phyloP scores from a whole-genome alignment of 164 flowering plant species.

The Kalanchoe fedtschenkoi region DNA sequence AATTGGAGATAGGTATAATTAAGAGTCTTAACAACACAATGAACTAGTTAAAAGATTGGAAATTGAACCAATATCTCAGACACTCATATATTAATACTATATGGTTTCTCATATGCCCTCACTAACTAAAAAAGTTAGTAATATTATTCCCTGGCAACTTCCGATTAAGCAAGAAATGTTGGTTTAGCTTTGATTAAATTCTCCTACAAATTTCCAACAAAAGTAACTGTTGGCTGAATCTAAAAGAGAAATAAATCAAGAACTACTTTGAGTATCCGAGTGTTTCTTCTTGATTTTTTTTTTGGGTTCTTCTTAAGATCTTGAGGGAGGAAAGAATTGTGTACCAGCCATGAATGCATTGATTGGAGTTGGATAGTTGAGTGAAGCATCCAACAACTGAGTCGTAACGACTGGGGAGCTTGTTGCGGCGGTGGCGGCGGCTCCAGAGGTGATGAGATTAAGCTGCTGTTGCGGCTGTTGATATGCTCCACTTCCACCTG shows the following conservation, averaged over 20 bases:
- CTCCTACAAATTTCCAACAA: too few species aligned
- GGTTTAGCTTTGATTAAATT: neutral
- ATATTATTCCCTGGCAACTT: neutral
- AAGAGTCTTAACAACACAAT: too few species aligned
- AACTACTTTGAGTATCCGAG: neutral
- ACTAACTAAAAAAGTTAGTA: neutral
- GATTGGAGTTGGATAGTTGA: slow-evolving; percentile 36
- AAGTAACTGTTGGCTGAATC: neutral
- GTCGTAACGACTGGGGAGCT: neutral
- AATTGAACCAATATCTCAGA: neutral
- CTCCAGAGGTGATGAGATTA: slow-evolving; percentile 16
- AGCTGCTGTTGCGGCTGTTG: slow-evolving; percentile 15
- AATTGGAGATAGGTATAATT: neutral
- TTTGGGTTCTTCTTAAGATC: slow-evolving; percentile 16
- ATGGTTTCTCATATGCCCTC: neutral
- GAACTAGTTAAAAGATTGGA: neutral
- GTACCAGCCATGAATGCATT: slow-evolving; percentile 78
- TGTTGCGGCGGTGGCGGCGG: slow-evolving; percentile 8
- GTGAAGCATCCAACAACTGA: slow-evolving; percentile 20
- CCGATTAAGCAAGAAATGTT: neutral
- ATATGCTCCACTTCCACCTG: slow-evolving; percentile 14
- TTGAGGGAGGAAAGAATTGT: slow-evolving; percentile 70
- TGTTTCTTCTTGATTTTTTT: neutral
- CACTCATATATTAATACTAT: neutral
- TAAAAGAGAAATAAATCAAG: slow-evolving; percentile 1